Conservation (phyloP, 2,329 filamentous ascomycete species). For the Epichloe aotearoae region DNA sequence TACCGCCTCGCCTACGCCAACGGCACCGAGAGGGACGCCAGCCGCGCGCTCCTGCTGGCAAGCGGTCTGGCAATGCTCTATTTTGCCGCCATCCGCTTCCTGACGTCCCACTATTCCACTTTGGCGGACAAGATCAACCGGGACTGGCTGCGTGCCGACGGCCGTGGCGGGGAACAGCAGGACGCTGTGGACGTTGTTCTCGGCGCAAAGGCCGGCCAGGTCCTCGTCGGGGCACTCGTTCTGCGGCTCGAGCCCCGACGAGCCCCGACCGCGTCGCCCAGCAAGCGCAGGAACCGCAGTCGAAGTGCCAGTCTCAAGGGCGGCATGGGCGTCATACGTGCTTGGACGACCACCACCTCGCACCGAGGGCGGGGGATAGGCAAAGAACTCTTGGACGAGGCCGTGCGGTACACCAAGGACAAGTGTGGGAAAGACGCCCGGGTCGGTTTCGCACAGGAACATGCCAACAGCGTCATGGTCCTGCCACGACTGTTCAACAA, state of each 20-base stretch:
- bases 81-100: constrained; percentile 46
- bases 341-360: constrained; percentile 63
- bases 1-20: constrained; percentile 34
- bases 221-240: constrained; percentile 59
- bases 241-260: constrained; percentile 45
- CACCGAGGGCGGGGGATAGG: constrained; percentile 65
- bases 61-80: constrained; percentile 50
- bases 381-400: constrained; percentile 57
- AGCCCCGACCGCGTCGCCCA: constrained; percentile 9
- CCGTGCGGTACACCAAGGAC: constrained; percentile 53
- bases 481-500: constrained; percentile 51
- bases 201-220: constrained; percentile 52
- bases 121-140: constrained; percentile 48
- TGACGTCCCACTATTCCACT: constrained; percentile 47
- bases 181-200: constrained; percentile 50
- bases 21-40: constrained; percentile 26
- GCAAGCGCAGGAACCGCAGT: constrained; percentile 23
- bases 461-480: constrained; percentile 59
- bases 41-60: constrained; percentile 42
- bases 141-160: constrained; percentile 41
- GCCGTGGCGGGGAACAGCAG: constrained; percentile 30
- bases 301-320: constrained; percentile 32
- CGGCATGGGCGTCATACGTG: constrained; percentile 59
- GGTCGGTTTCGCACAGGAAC: constrained; percentile 60
- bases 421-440: constrained; percentile 54